A percentile compares a stretch with the other conserved stretches of the same genome.
Evolutionary conservation across 208 protist species (phyloP).

Genomic region (Leishmania major): DNA sequence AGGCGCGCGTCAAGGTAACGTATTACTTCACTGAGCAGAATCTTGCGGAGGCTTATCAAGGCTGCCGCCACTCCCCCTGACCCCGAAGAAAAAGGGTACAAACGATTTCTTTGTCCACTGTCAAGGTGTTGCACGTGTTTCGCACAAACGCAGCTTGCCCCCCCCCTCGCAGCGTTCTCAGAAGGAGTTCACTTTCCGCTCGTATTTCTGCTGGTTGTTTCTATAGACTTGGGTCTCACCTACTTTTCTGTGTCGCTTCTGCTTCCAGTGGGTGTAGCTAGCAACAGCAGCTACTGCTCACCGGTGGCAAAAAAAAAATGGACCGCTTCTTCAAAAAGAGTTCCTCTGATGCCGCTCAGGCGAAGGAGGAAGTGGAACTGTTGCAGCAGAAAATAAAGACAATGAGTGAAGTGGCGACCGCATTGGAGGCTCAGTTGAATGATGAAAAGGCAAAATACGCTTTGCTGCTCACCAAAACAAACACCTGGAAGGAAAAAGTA

Average conservation of each 20-base stretch:
- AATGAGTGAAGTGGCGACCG: constrained; percentile 47
- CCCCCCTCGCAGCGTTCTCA: background rate
- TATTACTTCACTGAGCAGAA: background rate
- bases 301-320: constrained; percentile 35
- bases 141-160: background rate
- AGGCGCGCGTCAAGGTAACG: background rate
- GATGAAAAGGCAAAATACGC: constrained; percentile 49
- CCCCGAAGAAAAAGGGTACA: background rate
- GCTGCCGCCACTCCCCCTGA: background rate
- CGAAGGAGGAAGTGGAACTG: constrained; percentile 59
- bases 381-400: constrained; percentile 64
- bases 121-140: background rate
- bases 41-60: background rate
- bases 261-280: background rate
- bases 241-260: background rate
- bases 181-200: background rate
- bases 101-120: background rate
- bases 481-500: constrained; percentile 70
- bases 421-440: constrained; percentile 53
- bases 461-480: constrained; percentile 46
- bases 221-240: background rate
- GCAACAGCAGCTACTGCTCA: background rate
- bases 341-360: constrained; percentile 22
- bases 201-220: background rate
- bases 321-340: constrained; percentile 51